Evolutionary conservation across 805 yeast species (phyloP), one percentile per base, ranked within the genome.

Genomic region (Wickerhamiella brachini): DNA sequence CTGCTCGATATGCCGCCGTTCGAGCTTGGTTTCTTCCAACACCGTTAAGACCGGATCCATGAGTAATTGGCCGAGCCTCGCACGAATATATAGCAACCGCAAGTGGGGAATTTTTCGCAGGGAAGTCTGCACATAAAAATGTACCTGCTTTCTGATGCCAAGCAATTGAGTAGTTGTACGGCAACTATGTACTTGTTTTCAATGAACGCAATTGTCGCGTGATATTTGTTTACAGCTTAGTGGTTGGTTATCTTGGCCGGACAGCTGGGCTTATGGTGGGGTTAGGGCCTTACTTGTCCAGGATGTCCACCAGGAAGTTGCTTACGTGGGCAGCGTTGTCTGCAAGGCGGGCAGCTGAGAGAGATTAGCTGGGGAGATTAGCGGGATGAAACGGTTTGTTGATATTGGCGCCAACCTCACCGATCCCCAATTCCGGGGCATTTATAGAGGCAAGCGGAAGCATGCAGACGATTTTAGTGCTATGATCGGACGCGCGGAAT

Each of bases 361-460:
- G n/a, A n/a, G n/a, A n/a, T n/a, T n/a, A n/a, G n/a, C 26, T 24
- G 26, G 26, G 26, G 26, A 24, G 26, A 24, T 24, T 12, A 12
- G 34, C 34, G 8, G 12, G 34, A 29, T 29, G 34, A 29, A 18
- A 18, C 21, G 50, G 49, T 60, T 54, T 50, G 52, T 59, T 23
- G 80, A 76, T 57, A 73, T 75, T 50, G 85, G 77, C 31, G 85
- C 87, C 59, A 90, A 90, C 63, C 73, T 90, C 61, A 83, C 95
- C 0, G 98, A 90, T 64, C 71, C 78, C 3, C 93, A 89, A 93
- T 93, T 85, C 64, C 74, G 72, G 47, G 98, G 98, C 1, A 54
- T 65, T 8, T 93, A 93, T 62, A 76, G 86, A 55, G 88, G 83
- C 13, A 76, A 79, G 26, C 73, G 72, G 44, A 71, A 76, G 51